Conservation (phyloP, 768 basidiomycete species). For the Saitozyma podzolica region DNA sequence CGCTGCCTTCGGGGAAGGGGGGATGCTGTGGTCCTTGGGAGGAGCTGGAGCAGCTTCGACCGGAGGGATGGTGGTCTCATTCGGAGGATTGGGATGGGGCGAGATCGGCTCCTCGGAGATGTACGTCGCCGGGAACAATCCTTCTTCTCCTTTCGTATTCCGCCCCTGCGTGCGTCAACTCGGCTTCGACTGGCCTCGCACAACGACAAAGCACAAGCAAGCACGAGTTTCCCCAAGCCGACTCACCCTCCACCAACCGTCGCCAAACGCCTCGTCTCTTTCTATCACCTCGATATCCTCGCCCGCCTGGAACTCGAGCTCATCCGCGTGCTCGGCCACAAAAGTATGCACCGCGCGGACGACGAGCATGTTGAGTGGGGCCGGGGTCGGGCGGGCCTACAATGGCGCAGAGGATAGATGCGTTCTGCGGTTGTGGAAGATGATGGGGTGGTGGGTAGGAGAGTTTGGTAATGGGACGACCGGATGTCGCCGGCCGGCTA, state of each 20-base stretch:
- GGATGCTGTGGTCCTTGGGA: conserved; percentile 5
- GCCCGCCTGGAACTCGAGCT: conserved; percentile 78
- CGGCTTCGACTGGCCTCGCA: neutral
- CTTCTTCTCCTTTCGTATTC: conserved; percentile 75
- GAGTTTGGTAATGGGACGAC: neutral
- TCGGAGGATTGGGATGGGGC: neutral
- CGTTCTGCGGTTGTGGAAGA: neutral
- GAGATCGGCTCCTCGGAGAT: conserved; percentile 65
- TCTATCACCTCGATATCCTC: conserved; percentile 87
- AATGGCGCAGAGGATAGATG: too few species aligned
- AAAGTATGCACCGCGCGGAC: conserved; percentile 57
- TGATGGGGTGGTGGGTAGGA: neutral
- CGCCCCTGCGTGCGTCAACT: conserved; percentile 62
- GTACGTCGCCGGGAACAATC: conserved; percentile 88
- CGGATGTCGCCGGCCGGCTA: neutral
- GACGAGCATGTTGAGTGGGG: conserved; percentile 21
- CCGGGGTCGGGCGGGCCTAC: neutral
- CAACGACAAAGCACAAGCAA: neutral
- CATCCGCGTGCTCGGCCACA: conserved; percentile 88
- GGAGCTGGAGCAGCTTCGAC: conserved; percentile 10
- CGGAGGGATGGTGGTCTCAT: conserved; percentile 14
- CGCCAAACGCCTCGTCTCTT: conserved; percentile 86
- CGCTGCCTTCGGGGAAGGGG: conserved; percentile 21
- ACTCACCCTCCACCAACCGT: conserved; percentile 92
- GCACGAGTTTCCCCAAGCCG: conserved; percentile 7